Evolutionary conservation across 1,139 yeast genomes (phyloP).

Genomic region (Pichia sp.): DNA sequence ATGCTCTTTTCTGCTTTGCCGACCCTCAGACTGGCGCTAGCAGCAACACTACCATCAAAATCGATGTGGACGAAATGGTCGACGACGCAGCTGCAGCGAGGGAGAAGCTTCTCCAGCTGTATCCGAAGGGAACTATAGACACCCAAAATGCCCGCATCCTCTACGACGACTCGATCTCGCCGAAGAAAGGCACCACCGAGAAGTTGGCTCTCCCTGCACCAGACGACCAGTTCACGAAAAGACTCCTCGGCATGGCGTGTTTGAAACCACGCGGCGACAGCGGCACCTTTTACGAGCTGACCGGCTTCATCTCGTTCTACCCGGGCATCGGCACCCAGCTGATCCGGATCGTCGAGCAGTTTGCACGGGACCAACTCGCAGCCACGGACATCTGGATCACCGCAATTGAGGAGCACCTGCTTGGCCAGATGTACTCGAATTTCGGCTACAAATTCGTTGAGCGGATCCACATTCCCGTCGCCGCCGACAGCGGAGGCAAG

Average conservation of each 20-base stretch:
- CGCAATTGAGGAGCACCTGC: constrained; percentile 48
- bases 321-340: constrained; percentile 40
- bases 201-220: background rate
- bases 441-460: constrained; percentile 39
- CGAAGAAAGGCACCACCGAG: background rate
- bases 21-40: constrained; percentile 14
- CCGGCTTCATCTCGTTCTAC: constrained; percentile 50
- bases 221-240: constrained; percentile 9
- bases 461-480: constrained; percentile 27
- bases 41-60: background rate
- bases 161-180: constrained; percentile 3
- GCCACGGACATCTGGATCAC: constrained; percentile 34
- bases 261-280: constrained; percentile 32
- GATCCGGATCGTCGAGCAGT: constrained; percentile 20
- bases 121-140: constrained; percentile 16
- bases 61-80: constrained; percentile 1
- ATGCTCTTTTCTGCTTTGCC: constrained; percentile 20
- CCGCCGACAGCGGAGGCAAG: constrained; percentile 23
- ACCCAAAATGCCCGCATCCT: background rate
- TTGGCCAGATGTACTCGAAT: constrained; percentile 43
- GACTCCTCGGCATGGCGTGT: constrained; percentile 44
- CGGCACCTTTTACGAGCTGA: constrained; percentile 35
- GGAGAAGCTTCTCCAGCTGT: constrained; percentile 17
- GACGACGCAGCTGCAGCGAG: constrained; percentile 31
- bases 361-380: constrained; percentile 15